These are phyloP conservation scores for Serendipita sp. DNA, from an alignment of 768 basidiomycete species.

Conservation along the genomic window DNA sequence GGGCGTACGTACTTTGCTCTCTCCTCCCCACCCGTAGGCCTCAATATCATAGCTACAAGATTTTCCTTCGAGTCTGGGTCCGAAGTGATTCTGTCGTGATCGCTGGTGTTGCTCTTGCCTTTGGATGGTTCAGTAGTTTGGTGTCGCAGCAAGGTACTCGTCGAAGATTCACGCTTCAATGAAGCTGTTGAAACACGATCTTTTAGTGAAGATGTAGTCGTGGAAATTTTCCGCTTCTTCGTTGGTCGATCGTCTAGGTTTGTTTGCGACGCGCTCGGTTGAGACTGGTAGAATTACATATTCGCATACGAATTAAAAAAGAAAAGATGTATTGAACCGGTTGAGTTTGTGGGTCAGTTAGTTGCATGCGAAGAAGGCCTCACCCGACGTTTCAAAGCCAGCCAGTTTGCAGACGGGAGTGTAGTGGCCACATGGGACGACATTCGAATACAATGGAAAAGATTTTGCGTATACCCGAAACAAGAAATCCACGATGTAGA, in stretches of 20 bases:
- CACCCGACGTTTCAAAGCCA: not conserved
- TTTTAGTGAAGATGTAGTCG: not conserved
- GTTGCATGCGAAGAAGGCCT: not conserved
- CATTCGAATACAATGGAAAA: no score
- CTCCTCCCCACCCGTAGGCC: not conserved
- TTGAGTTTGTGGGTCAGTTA: not conserved
- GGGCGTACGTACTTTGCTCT: not conserved
- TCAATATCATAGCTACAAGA: not conserved
- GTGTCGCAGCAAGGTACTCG: not conserved
- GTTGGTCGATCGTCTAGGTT: not conserved
- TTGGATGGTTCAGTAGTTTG: not conserved
- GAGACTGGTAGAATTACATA: not conserved
- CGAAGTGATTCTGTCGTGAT: no score
- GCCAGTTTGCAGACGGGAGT: not conserved
- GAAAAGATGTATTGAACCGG: not conserved
- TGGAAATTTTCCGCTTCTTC: not conserved
- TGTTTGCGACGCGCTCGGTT: not conserved
- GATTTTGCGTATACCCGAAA: no score
- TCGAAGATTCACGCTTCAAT: not conserved
- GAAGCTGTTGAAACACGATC: not conserved
- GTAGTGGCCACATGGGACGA: no score
- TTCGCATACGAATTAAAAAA: no score
- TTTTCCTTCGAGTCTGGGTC: constrained; percentile 5
- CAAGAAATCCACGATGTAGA: no score
- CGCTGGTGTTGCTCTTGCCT: not conserved